Base-by-base conservation (phyloP, 805 yeast species). In the Yamadazyma laniorum region DNA sequence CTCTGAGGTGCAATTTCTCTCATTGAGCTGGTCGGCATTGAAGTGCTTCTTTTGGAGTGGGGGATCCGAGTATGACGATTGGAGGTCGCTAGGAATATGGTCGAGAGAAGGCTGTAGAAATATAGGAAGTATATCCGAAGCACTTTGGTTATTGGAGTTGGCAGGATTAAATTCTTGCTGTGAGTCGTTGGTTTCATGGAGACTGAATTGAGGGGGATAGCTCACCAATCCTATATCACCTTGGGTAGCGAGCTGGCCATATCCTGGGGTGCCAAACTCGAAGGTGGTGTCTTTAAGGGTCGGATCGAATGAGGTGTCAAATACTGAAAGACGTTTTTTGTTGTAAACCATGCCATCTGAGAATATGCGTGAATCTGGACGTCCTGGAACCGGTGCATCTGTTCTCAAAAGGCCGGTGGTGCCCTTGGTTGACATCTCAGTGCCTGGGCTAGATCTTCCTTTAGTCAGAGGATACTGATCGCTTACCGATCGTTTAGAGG, bases 241-340 rank as follows among this genome's bases (percentile, higher is more conserved):
- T n/a, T n/a, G n/a, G n/a, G n/a, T n/a, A n/a, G n/a, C n/a, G n/a
- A n/a, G n/a, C n/a, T n/a, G n/a, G n/a, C n/a, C n/a, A n/a, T n/a
- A n/a, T n/a, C n/a, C n/a, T n/a, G n/a, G n/a, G n/a, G n/a, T 13
- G 21, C 22, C 11, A 17, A 40, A 40, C n/a, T 40, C 36, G 18
- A 40, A 40, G 7, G 26, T 32, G n/a, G 18, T 34, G 6, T 40
- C 43, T 23, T 35, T 26, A n/a, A 40, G 19, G 5, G 47, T 38
- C 9, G 50, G 50, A 26, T 46, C 50, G 32, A 46, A 46, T 18
- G 31, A 30, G n/a, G 50, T 46, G 30, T 46, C 50, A 31, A 46
- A 46, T 3, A 43, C 47, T 3, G 50, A 46, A 12, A 21, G 30
- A 9, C 50, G 34, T 6, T 43, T 46, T 12, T 25, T 33, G 19